Evolutionary conservation across 305 asterid species (phyloP).

Genomic region (Solanum hybrid): DNA sequence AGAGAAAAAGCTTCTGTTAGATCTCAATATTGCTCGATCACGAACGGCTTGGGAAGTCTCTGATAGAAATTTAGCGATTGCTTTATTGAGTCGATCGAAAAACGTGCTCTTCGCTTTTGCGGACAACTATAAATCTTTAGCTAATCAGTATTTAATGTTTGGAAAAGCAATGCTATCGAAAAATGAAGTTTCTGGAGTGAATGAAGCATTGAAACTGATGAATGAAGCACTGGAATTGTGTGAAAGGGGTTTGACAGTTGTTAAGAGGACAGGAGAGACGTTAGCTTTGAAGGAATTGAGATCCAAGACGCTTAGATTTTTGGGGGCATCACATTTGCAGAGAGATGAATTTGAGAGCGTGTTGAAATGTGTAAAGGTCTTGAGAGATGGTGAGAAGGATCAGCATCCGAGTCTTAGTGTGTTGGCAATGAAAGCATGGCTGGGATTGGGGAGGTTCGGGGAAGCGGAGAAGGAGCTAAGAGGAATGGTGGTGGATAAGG

Average conservation of each 20-base stretch:
- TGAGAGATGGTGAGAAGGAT: slow-evolving; percentile 74
- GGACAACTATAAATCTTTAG: slow-evolving; percentile 51
- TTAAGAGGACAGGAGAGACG: slow-evolving; percentile 65
- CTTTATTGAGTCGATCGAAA: slow-evolving; percentile 71
- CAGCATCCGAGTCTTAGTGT: slow-evolving; percentile 86
- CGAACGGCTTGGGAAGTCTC: slow-evolving; percentile 74
- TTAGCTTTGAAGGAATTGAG: slow-evolving; percentile 68
- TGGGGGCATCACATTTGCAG: slow-evolving; percentile 88
- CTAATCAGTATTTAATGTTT: slow-evolving; percentile 65
- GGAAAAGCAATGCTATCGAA: slow-evolving; percentile 56
- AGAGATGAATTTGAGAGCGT: slow-evolving; percentile 81
- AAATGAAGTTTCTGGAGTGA: slow-evolving; percentile 40
- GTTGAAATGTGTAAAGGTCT: slow-evolving; percentile 78
- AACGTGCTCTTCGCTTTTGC: slow-evolving; percentile 54
- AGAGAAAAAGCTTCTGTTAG: slow-evolving; percentile 58
- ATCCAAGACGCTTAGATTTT: slow-evolving; percentile 74
- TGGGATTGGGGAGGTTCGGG: slow-evolving; percentile 66
- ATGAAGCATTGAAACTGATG: slow-evolving; percentile 75
- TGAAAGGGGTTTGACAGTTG: slow-evolving; percentile 79
- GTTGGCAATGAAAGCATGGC: slow-evolving; percentile 96
- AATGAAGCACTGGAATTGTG: slow-evolving; percentile 79
- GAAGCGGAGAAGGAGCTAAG: slow-evolving; percentile 95
- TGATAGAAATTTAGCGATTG: slow-evolving; percentile 57
- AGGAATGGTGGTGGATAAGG: slow-evolving; percentile 69
- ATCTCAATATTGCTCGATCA: slow-evolving; percentile 71